Base-by-base conservation (phyloP, 345 rosid species). In the Dimocarpus longan region DNA sequence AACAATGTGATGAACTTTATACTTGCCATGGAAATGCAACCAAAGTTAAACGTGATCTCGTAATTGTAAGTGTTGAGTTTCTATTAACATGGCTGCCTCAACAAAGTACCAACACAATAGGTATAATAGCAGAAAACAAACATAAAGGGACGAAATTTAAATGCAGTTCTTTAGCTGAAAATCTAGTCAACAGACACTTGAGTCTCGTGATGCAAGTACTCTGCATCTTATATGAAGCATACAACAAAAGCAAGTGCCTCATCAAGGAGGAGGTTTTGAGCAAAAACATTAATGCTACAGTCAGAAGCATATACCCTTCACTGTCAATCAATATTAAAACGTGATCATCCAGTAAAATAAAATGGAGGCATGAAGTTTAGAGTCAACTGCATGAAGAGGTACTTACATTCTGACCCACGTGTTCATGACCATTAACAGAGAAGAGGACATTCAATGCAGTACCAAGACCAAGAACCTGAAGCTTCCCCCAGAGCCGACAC, bases 401-500 rank as follows among this genome's bases (percentile, higher is more conserved):
- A 85, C 98, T 85, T 83, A 96, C 98, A 52, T 68, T 82, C 52
- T 90, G 93, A 46, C 44, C 82, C 76, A 68, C 66, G 26, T 84
- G 72, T 43, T 89, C 89, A 68, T 76, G 85, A n/a, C 92, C 95
- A 76, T 94, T 85, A 68, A 82, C 97, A 42, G 97, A 90, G 86
- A 96, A 96, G 19, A 96, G 89, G 82, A 96, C 91, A 78, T 96
- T 92, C 83, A 93, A 79, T n/a, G 97, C 98, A 46, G 98, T 92
- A 56, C 98, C 99, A 60, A 93, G 96, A 64, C 99, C 99, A 18
- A 92, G 93, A 89, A 92, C 88, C 89, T 95, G 99, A 84, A 95
- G 98, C 79, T 95, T 95, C 76, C 98, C 99, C 99, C 99, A 96
- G 56, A 96, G 89, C 68, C 98, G 90, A 78, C 99, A 96, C 81